A percentile compares a stretch with the other conserved stretches of the same genome.
phyloP scores from a whole-genome alignment of 225 moss, liverwort and hornwort genomes.

The Lunularia cruciata region DNA sequence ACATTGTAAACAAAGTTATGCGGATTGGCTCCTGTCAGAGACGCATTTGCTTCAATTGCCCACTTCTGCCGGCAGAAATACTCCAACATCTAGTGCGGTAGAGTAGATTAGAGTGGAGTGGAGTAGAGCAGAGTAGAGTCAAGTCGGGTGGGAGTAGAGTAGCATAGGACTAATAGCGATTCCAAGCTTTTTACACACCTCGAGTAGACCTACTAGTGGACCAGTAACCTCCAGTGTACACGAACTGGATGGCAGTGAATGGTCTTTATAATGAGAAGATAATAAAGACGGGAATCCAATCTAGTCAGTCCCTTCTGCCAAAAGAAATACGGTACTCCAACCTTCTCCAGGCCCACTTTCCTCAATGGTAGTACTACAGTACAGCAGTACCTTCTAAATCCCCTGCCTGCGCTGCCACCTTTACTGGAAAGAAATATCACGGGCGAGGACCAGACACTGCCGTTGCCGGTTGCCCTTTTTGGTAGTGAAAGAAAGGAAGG shows the following conservation, averaged over 20 bases:
- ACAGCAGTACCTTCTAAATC: background rate
- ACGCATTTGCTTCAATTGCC: constrained; percentile 1
- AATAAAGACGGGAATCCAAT: constrained; percentile 1
- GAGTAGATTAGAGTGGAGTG: background rate
- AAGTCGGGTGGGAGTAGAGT: too few species aligned
- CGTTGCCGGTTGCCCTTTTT: background rate
- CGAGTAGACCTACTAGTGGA: background rate
- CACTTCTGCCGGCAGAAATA: constrained; percentile 16
- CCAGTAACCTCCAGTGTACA: background rate
- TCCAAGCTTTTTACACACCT: too few species aligned
- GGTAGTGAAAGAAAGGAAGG: background rate
- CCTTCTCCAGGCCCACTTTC: background rate
- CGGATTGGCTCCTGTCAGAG: background rate
- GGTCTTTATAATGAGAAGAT: too few species aligned
- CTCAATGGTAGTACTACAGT: background rate
- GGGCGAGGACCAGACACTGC: too few species aligned
- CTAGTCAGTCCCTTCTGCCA: too few species aligned
- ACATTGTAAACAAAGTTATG: background rate
- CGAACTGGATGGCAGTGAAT: background rate
- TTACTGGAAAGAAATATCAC: too few species aligned
- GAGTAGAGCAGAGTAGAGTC: too few species aligned
- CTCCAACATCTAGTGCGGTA: background rate
- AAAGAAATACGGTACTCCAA: background rate
- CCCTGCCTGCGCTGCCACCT: background rate
- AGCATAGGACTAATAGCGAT: too few species aligned